These are phyloP conservation scores for Ganoderma sinense DNA, from an alignment of 1,284 basidiomycete genomes.

Conservation along the genomic window DNA sequence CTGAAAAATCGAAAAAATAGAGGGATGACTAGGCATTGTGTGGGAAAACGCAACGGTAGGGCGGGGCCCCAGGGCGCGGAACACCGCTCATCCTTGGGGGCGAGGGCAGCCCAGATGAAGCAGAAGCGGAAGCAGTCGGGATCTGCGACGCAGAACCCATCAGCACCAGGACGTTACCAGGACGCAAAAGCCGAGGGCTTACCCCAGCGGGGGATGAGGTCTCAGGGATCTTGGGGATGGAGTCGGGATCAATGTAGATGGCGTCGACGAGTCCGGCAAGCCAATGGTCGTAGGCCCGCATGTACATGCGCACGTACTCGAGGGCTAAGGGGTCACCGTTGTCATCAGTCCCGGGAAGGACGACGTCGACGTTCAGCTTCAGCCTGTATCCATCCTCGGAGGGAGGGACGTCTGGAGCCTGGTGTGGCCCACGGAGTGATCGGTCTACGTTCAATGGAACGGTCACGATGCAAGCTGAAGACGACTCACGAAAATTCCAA, in stretches of 20 bases:
- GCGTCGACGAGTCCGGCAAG: slow-evolving; percentile 3
- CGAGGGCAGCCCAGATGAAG: neutral
- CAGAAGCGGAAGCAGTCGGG: neutral
- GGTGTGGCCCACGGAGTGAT: neutral
- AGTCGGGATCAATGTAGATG: slow-evolving; percentile 2
- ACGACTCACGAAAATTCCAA: neutral
- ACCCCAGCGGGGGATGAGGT: neutral
- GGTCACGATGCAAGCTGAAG: neutral
- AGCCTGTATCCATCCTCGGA: slow-evolving; percentile 1
- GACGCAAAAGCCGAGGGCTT: neutral
- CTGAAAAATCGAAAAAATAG: neutral
- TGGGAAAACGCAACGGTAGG: slow-evolving; percentile 1
- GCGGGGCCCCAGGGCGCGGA: neutral
- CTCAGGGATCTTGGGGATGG: neutral
- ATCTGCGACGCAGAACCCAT: neutral
- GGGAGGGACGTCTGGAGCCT: neutral
- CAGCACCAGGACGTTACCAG: neutral
- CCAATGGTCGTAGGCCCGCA: neutral
- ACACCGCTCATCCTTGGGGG: neutral
- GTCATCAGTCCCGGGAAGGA: neutral
- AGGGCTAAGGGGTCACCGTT: neutral
- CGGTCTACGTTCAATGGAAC: neutral
- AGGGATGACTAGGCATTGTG: neutral
- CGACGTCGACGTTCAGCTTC: neutral
- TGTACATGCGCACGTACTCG: neutral